Percentiles rank a stretch among this genome's conserved stretches.
These are phyloP conservation scores for Phytopythium ostracodes DNA, from an alignment of 352 stramenopile genomes.

Conservation along the genomic window DNA sequence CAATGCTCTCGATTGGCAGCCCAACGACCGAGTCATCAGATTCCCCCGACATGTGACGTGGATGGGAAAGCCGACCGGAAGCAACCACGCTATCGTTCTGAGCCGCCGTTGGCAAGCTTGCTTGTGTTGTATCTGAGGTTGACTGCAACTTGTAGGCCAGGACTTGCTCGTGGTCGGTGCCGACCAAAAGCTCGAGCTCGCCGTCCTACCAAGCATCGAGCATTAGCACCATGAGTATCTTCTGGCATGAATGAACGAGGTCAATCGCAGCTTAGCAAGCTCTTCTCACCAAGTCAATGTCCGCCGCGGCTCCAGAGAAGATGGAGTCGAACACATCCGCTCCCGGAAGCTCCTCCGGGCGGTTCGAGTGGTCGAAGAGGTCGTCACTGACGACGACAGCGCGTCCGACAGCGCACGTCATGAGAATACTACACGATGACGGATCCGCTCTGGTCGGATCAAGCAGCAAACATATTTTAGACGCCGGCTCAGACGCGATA, in stretches of 20 bases:
- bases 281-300: conserved; percentile 56
- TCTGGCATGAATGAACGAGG: background rate
- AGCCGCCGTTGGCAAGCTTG: background rate
- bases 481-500: background rate
- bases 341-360: conserved; percentile 28
- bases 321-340: conserved; percentile 66
- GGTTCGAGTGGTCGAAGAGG: conserved; percentile 27
- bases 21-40: conserved; percentile 4
- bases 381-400: conserved; percentile 49
- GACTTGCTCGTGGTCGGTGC: conserved; percentile 52
- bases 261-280: background rate
- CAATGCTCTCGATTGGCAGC: conserved; percentile 3
- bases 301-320: conserved; percentile 40
- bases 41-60: background rate
- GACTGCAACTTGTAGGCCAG: conserved; percentile 45
- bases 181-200: conserved; percentile 48
- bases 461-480: background rate
- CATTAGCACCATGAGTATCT: background rate
- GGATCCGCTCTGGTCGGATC: background rate
- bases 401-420: conserved; percentile 58
- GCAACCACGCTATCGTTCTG: background rate
- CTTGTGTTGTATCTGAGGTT: background rate
- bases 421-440: conserved; percentile 41
- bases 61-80: background rate
- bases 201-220: conserved; percentile 36